Base-by-base conservation (phyloP, 495 filamentous ascomycete genomes). In the Apodospora peruviana region DNA sequence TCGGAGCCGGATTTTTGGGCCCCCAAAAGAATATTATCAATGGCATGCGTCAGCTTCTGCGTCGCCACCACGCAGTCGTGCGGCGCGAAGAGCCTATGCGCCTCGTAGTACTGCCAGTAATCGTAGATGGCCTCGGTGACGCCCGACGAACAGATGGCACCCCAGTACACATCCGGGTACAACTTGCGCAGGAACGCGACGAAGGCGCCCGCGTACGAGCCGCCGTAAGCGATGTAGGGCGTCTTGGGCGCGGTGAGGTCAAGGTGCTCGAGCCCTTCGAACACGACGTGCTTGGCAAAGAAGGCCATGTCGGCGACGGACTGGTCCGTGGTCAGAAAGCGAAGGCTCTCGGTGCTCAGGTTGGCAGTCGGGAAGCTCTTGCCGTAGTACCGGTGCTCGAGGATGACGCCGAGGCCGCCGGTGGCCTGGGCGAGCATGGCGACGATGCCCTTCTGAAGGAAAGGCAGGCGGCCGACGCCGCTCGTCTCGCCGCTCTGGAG, bases 361-460 rank as follows among this genome's bases (percentile, higher is more conserved):
- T 85, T 71, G 7, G 66, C 50, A 0, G 69, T 70, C 0, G 84
- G 83, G 44, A 78, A 76, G 58, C 81, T 85, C 17, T 58, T 68
- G 5, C 85, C 85, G 49, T 87, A 88, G 69, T 87, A 88, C 20
- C 84, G 75, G 54, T 88, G 86, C 65, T 90, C 86, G 14, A 89
- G 70, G 45, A 90, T 77, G 22, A 90, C 85, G 1, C 79, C 83
- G n/a, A 90, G 63, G 0, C 86, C 86, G 45, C 76, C 59, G 0
- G 85, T 87, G 3, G 78, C 78, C 49, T 79, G 57, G 7, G 79
- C 76, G 21, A 90, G 70, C 47, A 84, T 69, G 27, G 76, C 68
- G 4, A 83, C 69, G 40, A 90, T 80, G 35, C 86, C 86, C 56
- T 88, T 84, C 55, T 86, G 80, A 9, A 89, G 66, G 57, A 74